Evolutionary conservation across 805 yeast genomes (phyloP).

Genomic region (Saitoella complicata): DNA sequence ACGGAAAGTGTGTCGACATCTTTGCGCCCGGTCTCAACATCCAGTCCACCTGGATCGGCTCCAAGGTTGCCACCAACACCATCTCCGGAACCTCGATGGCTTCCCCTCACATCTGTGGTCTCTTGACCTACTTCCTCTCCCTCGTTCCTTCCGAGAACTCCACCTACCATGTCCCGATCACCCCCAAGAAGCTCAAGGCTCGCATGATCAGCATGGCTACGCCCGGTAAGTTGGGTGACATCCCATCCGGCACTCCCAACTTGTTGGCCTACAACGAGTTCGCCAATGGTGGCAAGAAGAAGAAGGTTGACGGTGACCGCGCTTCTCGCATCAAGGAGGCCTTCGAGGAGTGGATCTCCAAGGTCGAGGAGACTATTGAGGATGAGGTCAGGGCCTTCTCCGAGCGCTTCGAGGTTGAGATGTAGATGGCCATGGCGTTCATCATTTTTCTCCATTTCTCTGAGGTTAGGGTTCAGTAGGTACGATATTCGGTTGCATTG

Average conservation of each 20-base stretch:
- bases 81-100: conserved; percentile 53
- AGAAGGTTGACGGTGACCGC: no score
- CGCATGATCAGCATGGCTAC: conserved; percentile 38
- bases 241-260: conserved; percentile 38
- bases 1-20: conserved; percentile 88
- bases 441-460: no score
- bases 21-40: conserved; percentile 81
- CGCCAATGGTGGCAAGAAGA: neutral
- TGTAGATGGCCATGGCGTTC: no score
- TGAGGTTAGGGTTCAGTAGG: no score
- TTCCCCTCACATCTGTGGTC: conserved; percentile 42
- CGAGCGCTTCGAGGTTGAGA: no score
- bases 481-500: no score
- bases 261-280: conserved; percentile 40
- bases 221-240: conserved; percentile 28
- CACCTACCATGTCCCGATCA: conserved; percentile 26
- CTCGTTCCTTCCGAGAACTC: conserved; percentile 37
- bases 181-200: conserved; percentile 28
- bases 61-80: conserved; percentile 32
- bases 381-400: no score
- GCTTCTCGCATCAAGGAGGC: no score
- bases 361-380: no score
- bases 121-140: conserved; percentile 39
- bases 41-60: conserved; percentile 39
- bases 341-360: no score